Conservation (phyloP, 2,329 filamentous ascomycete genomes). For the Paraconiothyrium brasiliense region DNA sequence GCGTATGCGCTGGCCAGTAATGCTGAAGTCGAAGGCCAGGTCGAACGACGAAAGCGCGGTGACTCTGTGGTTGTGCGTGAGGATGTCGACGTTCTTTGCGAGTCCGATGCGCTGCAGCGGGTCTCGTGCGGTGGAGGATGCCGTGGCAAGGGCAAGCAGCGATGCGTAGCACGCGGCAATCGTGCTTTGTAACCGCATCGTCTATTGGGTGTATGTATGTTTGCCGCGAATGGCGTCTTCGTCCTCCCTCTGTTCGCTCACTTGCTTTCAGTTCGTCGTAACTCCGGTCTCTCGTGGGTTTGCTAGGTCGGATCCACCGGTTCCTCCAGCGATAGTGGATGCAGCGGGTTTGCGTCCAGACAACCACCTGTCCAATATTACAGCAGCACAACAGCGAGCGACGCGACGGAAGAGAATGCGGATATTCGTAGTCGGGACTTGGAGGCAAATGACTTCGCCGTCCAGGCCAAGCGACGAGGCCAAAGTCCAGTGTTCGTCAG, state of each 20-base stretch:
- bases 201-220: constrained; percentile 27
- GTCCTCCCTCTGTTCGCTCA: not conserved
- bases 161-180: constrained; percentile 31
- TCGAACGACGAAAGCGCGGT: constrained; percentile 86
- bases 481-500: constrained; percentile 1
- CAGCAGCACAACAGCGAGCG: constrained; percentile 25
- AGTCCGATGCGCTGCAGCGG: constrained; percentile 78
- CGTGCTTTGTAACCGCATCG: constrained; percentile 41
- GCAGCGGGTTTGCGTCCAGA: not conserved
- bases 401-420: not conserved
- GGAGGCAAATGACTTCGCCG: not conserved
- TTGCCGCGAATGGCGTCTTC: not conserved
- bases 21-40: constrained; percentile 74
- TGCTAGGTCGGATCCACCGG: constrained; percentile 1
- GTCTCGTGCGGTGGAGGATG: constrained; percentile 63
- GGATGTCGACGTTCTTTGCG: constrained; percentile 78
- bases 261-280: not conserved
- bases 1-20: constrained; percentile 71
- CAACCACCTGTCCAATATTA: not conserved
- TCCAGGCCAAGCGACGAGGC: not conserved
- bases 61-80: constrained; percentile 80
- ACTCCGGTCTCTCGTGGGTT: not conserved
- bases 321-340: not conserved
- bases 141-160: constrained; percentile 36
- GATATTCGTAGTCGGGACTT: not conserved